Percentiles rank a stretch among this genome's conserved stretches.
These are phyloP conservation scores for Ophidiomyces ophidiicola DNA, from an alignment of 2,329 filamentous ascomycete species.

Conservation along the genomic window DNA sequence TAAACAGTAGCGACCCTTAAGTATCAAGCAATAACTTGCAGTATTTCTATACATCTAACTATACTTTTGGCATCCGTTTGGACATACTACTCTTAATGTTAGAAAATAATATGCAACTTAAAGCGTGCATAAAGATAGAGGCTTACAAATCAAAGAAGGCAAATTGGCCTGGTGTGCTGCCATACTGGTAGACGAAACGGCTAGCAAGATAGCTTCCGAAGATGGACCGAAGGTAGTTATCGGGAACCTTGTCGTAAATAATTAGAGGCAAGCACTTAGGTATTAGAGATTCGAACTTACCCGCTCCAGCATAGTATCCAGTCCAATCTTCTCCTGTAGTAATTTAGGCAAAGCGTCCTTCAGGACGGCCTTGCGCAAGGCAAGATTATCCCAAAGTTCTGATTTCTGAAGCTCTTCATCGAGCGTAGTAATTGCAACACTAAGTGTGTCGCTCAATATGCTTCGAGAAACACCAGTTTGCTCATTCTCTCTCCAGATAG, in stretches of 20 bases:
- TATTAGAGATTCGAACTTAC: constrained; percentile 36
- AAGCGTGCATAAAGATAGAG: background rate
- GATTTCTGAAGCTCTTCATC: constrained; percentile 94
- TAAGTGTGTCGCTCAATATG: constrained; percentile 82
- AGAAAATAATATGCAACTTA: background rate
- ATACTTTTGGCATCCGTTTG: constrained; percentile 15
- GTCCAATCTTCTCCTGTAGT: constrained; percentile 75
- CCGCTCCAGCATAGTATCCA: constrained; percentile 73
- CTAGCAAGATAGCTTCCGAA: constrained; percentile 93
- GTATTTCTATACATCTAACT: constrained; percentile 3
- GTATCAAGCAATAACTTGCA: background rate
- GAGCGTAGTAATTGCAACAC: constrained; percentile 83
- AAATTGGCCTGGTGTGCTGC: constrained; percentile 85
- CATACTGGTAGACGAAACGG: constrained; percentile 92
- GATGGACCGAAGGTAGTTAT: constrained; percentile 83
- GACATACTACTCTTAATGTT: constrained; percentile 11
- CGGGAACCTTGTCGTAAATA: constrained; percentile 51
- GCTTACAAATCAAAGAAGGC: constrained; percentile 97
- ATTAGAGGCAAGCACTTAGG: constrained; percentile 15
- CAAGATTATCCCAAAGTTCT: constrained; percentile 75
- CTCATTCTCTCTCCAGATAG: constrained; percentile 91
- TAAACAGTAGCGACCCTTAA: background rate
- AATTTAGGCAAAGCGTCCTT: constrained; percentile 74
- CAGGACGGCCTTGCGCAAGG: constrained; percentile 65
- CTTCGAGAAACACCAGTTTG: constrained; percentile 67